Evolutionary conservation across 116 monocot genomes (phyloP), one percentile per base, ranked within the genome.

Genomic region (Zostera marina): DNA sequence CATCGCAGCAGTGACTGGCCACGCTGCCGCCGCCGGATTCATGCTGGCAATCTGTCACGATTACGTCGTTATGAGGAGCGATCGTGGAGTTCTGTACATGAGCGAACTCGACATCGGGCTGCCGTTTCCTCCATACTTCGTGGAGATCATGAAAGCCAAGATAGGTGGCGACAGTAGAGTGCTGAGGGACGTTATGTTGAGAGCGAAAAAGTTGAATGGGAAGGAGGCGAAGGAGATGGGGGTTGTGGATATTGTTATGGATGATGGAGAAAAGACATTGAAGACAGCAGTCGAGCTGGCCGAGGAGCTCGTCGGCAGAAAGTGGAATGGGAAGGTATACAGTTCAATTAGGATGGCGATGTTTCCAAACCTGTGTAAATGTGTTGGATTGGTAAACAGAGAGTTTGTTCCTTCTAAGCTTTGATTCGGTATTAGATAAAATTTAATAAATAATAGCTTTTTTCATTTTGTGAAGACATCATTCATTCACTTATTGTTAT

Each of bases 51-150:
- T 81, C 22, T 26, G 42, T 42, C 84, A 84, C 70, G 90, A 90
- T 62, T 79, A 81, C 70, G 68, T 81, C 11, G 38, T 74, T 16
- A 90, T 90, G 90, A 47, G 90, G 41, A 64, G 39, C 14, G 78
- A 81, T 45, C 68, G 77, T 13, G 90, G 90, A 4, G 70, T 90
- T 56, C 49, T 90, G 41, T 90, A 90, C 79, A 78, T 90, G 90
- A 81, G 84, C 71, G 90, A 90, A 70, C 42, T 79, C 20, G 85
- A 90, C 47, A 42, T 71, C 23, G 79, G 76, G 7, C 6, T 90
- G 7, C 67, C 70, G n/a, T 42, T 84, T 32, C 43, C 77, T 15
- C n/a, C 49, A 9, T 93, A 83, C 57, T 81, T 81, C 58, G 19
- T 72, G 66, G 47, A 72, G 47, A 12, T 79, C 51, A 65, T 93